Evolutionary conservation across 805 yeast species (phyloP).

Genomic region (Kregervanrija delftensis): DNA sequence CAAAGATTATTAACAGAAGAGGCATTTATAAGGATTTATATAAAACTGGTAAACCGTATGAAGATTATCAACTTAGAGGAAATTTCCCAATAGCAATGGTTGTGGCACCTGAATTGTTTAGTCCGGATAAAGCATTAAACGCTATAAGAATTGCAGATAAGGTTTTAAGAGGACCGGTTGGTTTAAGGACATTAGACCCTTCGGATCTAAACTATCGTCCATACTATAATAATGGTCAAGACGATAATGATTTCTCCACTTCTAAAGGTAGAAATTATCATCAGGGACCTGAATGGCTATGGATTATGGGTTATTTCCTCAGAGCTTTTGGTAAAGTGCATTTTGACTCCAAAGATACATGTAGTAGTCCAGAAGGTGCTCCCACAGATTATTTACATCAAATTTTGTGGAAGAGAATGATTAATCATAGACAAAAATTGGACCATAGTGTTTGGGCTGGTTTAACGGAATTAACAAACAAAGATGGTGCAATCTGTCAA

Average conservation of each 20-base stretch:
- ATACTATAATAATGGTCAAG: conserved; percentile 73
- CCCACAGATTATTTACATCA: conserved; percentile 51
- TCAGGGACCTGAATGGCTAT: conserved; percentile 99
- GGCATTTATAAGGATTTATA: conserved; percentile 91
- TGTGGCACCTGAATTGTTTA: conserved; percentile 92
- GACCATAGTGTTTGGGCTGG: conserved; percentile 87
- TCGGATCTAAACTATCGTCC: conserved; percentile 90
- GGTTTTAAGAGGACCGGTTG: conserved; percentile 78
- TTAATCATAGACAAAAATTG: conserved; percentile 65
- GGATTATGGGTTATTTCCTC: conserved; percentile 83
- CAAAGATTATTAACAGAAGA: conserved; percentile 69
- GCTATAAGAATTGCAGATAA: conserved; percentile 70
- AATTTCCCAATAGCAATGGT: conserved; percentile 88
- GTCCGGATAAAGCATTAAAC: conserved; percentile 47
- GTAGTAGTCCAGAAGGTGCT: conserved; percentile 9
- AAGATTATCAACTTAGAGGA: conserved; percentile 89
- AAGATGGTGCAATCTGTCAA: conserved; percentile 69
- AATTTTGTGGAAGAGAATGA: conserved; percentile 52
- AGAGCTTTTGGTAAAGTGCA: conserved; percentile 66
- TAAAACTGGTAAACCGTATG: conserved; percentile 77
- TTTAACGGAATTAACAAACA: conserved; percentile 83
- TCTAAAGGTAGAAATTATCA: conserved; percentile 95
- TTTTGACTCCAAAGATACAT: conserved; percentile 15
- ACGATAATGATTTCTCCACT: conserved; percentile 81
- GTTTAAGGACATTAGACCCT: conserved; percentile 90